Base-by-base conservation (phyloP, 768 basidiomycete genomes). In the Auricularia cornea region DNA sequence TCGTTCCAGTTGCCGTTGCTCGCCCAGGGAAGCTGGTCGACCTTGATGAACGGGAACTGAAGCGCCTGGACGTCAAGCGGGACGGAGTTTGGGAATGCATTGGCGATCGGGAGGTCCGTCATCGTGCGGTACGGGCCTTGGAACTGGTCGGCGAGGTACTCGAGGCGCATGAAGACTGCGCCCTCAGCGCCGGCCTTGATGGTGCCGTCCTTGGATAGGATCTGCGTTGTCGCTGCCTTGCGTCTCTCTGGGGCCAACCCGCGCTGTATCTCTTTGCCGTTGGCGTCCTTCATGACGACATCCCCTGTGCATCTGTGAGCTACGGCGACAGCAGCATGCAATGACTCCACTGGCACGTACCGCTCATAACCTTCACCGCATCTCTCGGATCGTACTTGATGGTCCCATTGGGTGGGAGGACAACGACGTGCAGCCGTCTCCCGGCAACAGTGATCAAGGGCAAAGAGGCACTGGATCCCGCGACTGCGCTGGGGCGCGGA, bases 1-100 rank as follows among this genome's bases (percentile, higher is more conserved):
- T 65, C 69, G 59, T 73, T 63, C 60, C 61, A 65, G 3, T 64
- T 40, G 35, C 65, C 62, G 61, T 62, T 63, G 51, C 10, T n/a
- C 18, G 67, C 72, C 72, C 72, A 73, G 11, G 66, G 61, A 16
- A 68, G 68, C 56, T 70, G 57, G 35, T 72, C 66, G 23, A 70
- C 70, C 26, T 69, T 67, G 30, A 70, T 60, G 59, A 66, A 73
- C 12, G 70, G 68, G 64, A 73, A 72, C 8, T 62, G 52, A 63
- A 72, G 65, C 10, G 59, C 41, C n/a, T 61, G 65, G 14, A 71
- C 66, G 29, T 69, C 66, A 12, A 40, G 62, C 8, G 69, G 60
- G 33, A 67, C 61, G 60, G 59, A 59, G 3, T 32, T 10, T 5
- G 66, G 66, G 61, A 72, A 63, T 23, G 62, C 60, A 61, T 64